These are phyloP conservation scores for Chaetoscypha palmicola DNA, from an alignment of 2,329 filamentous ascomycete genomes.

Conservation along the genomic window DNA sequence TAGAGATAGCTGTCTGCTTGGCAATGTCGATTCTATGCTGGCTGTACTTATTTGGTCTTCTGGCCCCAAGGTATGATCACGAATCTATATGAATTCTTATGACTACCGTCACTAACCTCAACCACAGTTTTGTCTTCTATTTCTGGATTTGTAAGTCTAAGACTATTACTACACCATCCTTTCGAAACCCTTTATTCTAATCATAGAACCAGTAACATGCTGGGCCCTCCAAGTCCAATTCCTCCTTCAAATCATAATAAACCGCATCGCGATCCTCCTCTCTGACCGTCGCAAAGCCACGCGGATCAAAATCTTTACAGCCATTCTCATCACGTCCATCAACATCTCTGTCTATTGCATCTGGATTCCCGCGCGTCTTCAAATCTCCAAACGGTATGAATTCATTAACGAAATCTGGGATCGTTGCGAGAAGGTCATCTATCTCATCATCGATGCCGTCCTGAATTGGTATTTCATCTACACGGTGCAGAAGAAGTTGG, in stretches of 20 bases:
- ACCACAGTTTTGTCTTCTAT: conserved; percentile 19
- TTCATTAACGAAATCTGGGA: conserved; percentile 46
- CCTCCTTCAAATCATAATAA: conserved; percentile 49
- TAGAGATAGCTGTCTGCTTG: conserved; percentile 36
- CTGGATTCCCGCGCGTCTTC: conserved; percentile 45
- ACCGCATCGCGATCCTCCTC: conserved; percentile 44
- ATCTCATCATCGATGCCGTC: conserved; percentile 41
- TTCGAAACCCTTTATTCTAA: conserved; percentile 43
- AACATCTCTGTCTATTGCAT: conserved; percentile 48
- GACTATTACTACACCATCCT: conserved; percentile 23
- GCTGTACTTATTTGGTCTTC: conserved; percentile 33
- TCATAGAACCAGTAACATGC: conserved; percentile 17
- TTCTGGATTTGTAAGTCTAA: conserved; percentile 19
- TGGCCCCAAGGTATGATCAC: conserved; percentile 29
- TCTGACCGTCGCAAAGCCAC: conserved; percentile 34
- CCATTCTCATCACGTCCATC: conserved; percentile 38
- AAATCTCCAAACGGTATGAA: conserved; percentile 36
- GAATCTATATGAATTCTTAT: not conserved
- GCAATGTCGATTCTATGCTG: conserved; percentile 35
- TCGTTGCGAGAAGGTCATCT: conserved; percentile 44
- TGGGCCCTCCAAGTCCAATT: conserved; percentile 40
- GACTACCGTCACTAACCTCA: conserved; percentile 1
- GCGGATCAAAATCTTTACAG: conserved; percentile 35
- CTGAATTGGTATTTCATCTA: conserved; percentile 48
- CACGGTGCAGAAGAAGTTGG: conserved; percentile 34